Base-by-base conservation (phyloP, 176 grass and related monocot species). In the Zea luxurians region DNA sequence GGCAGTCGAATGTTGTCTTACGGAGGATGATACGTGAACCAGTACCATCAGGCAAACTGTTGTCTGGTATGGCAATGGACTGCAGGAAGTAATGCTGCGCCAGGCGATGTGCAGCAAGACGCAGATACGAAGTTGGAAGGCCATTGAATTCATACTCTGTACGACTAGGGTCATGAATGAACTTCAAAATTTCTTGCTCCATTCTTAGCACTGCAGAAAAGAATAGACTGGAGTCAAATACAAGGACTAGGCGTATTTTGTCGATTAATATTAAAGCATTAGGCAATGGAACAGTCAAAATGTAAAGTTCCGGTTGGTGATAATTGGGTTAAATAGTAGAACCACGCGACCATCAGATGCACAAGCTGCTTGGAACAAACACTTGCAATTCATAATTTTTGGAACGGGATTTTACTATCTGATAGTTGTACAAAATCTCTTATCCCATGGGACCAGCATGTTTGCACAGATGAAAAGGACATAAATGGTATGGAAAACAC, bases 141-240 rank as follows among this genome's bases (percentile, higher is more conserved):
- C 36, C 71, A 3, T 82, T 69, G 69, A 95, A 91, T 37, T 99
- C 92, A 18, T 68, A 82, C 35, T 99, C 81, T 3, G 73, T 59
- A 66, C 83, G 90, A 0, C 77, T 84, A 47, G 92, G 92, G 83
- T 99, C 90, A 66, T 17, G 85, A 7, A 99, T 89, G 35, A 99
- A 96, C 78, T 92, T 99, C 64, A 87, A 77, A 70, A 99, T 88
- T 1, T 99, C 96, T 77, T 99, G 96, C 52, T 99, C 96, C 96
- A 99, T 99, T 57, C 96, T 88, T 57, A 99, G 73, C 69, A 99
- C 96, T 99, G 83, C 71, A 87, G 59, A 87, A 58, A 37, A 66
- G 16, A 72, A 8, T 71, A 66, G 61, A 60, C 1, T 36, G 4
- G 11, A 2, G 4, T 89, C 12, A 89, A 82, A 60, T 16, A 36